Evolutionary conservation across 495 filamentous ascomycete species (phyloP).

Genomic region (Elasticomyces elasticus): DNA sequence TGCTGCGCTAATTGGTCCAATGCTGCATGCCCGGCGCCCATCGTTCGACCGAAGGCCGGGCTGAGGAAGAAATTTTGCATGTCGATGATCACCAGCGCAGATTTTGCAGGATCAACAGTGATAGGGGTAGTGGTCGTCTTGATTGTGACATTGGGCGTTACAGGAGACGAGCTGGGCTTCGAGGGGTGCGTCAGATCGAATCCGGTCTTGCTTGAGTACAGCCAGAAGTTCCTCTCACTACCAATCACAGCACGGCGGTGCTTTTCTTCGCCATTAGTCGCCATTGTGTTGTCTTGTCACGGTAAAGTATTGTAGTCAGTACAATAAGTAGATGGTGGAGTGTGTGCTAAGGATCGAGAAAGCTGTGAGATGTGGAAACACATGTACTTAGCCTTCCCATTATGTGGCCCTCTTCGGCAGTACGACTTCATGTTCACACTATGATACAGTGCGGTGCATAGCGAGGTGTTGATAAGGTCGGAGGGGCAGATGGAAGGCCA

Average conservation of each 20-base stretch:
- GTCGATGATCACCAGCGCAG: constrained; percentile 48
- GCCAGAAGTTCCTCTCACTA: constrained; percentile 25
- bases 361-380: too few relatives aligned
- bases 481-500: neutral
- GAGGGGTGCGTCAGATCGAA: constrained; percentile 28
- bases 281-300: neutral
- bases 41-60: constrained; percentile 29
- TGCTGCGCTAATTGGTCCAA: constrained; percentile 25
- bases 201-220: constrained; percentile 22
- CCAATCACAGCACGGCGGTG: constrained; percentile 26
- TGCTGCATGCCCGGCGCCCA: constrained; percentile 27
- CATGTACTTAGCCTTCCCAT: neutral
- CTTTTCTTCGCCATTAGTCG: constrained; percentile 6
- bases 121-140: constrained; percentile 29
- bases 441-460: neutral
- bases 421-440: too few relatives aligned
- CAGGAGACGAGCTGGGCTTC: neutral
- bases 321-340: neutral
- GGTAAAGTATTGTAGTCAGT: neutral
- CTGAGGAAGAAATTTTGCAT: constrained; percentile 56
- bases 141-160: constrained; percentile 13
- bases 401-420: too few relatives aligned
- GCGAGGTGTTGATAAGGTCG: constrained; percentile 5
- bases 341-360: neutral
- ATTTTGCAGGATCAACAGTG: constrained; percentile 34